Percentiles rank a stretch among this genome's conserved stretches.
These are phyloP conservation scores for Pythium phragmitis DNA, from an alignment of 352 stramenopile genomes.

Conservation along the genomic window DNA sequence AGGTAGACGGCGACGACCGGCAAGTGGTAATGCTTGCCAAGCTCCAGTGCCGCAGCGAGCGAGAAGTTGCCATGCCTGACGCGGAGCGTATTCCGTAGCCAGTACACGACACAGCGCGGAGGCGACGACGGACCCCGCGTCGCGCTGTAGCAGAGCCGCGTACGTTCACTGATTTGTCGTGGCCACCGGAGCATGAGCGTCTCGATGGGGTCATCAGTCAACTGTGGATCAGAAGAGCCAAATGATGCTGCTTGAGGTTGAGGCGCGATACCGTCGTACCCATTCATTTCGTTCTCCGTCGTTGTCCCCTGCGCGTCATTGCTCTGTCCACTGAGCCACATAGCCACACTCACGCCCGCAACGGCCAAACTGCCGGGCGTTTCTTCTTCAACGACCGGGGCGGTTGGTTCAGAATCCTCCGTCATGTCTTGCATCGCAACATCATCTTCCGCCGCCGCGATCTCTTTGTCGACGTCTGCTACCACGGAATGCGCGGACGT, in stretches of 20 bases:
- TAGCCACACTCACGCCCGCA: not conserved
- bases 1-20: constrained; percentile 51
- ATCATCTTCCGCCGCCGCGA: not conserved
- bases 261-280: not conserved
- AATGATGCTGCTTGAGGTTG: constrained; percentile 7
- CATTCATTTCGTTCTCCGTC: no score
- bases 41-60: constrained; percentile 45
- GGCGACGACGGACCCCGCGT: not conserved
- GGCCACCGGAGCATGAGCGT: constrained; percentile 50
- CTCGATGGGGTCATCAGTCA: constrained; percentile 6
- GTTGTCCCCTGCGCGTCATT: not conserved
- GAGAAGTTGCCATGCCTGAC: constrained; percentile 65
- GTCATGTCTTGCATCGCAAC: not conserved
- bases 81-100: constrained; percentile 61
- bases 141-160: constrained; percentile 38
- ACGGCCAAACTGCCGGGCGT: not conserved
- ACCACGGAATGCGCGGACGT: no score
- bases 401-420: not conserved
- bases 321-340: constrained; percentile 17
- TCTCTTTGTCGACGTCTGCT: no score
- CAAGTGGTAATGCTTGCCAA: constrained; percentile 40
- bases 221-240: not conserved
- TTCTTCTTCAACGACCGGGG: constrained; percentile 10
- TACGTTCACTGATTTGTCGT: constrained; percentile 40
- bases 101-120: constrained; percentile 56